Percentiles rank a stretch among this genome's conserved stretches.
Evolutionary conservation across 2,329 filamentous ascomycete species (phyloP).

Genomic region (Arthrocladium fulminans): DNA sequence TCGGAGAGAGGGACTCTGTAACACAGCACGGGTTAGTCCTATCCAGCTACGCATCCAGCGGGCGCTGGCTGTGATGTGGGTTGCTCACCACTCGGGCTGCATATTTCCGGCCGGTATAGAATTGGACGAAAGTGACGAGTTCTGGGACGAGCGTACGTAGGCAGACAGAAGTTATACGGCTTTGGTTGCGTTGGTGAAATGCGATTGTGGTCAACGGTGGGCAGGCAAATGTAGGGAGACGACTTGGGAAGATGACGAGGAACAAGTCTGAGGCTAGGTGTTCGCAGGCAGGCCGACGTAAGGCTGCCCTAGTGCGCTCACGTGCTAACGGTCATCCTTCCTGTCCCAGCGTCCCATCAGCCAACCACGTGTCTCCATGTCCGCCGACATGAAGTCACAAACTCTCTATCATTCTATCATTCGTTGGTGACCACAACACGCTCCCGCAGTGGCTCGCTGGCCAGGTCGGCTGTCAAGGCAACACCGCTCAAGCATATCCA

Average conservation of each 20-base stretch:
- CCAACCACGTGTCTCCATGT: no score
- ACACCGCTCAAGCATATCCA: constrained; percentile 43
- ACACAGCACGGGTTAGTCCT: background rate
- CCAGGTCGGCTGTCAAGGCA: background rate
- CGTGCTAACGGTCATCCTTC: no score
- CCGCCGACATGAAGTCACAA: no score
- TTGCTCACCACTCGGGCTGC: constrained; percentile 42
- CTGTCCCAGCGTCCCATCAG: no score
- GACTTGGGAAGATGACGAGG: background rate
- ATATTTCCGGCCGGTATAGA: constrained; percentile 21
- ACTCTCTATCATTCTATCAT: no score
- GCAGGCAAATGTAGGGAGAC: background rate
- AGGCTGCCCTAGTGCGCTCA: no score
- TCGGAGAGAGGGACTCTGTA: constrained; percentile 4
- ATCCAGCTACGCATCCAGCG: background rate
- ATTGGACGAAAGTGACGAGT: background rate
- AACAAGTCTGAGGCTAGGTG: background rate
- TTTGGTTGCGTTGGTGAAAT: background rate
- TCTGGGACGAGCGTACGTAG: background rate
- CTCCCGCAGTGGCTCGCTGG: no score
- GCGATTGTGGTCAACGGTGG: background rate
- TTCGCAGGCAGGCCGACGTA: no score
- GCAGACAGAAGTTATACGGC: background rate
- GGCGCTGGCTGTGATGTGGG: background rate
- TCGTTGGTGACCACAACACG: no score